Evolutionary conservation across 495 filamentous ascomycete genomes (phyloP), one percentile per base, ranked within the genome.

Genomic region (Podospora australis): DNA sequence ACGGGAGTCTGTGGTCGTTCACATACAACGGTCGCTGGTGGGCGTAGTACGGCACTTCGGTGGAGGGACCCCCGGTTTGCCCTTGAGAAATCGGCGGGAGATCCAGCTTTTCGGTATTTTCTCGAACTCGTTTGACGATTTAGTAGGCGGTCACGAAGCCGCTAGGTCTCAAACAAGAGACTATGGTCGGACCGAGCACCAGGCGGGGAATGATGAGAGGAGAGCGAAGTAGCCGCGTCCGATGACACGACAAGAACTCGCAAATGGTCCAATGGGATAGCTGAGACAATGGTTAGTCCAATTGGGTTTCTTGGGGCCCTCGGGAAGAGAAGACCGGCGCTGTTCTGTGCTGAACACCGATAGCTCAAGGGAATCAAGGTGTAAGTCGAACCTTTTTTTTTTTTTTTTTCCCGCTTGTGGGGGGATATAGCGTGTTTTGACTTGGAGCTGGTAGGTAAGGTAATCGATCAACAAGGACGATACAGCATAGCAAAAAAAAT

Each of bases 31-130:
- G 76, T 59, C 84, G 77, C 70, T 84, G 79, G 67, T 75, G 74
- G 72, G 83, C 83, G 72, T 86, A 87, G 72, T 81, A 89, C 67
- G 82, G 59, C 59, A 80, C 78, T 71, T 95, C 87, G 68, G 78
- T 77, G 40, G 20, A 24, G 72, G 81, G 78, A 77, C 84, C 88
- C 83, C 90, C 86, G 81, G 83, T 81, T 69, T 88, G 86, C 78
- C 88, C 80, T 78, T 89, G 86, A 65, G 88, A 84, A 61, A 91
- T 84, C 77, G 88, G 86, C 69, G 90, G 88, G 72, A 92, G 84
- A 89, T 95, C 90, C 90, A 96, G 90, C 78, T 95, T 96, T 86
- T 79, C 90, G 89, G 83, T 88, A 72, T 79, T 78, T 54, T 49
- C 53, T 54, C 41, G 34, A 55, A 62, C 40, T 34, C 43, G 24